Conservation (phyloP, 768 basidiomycete species). For the Podaxis carcinomalis region DNA sequence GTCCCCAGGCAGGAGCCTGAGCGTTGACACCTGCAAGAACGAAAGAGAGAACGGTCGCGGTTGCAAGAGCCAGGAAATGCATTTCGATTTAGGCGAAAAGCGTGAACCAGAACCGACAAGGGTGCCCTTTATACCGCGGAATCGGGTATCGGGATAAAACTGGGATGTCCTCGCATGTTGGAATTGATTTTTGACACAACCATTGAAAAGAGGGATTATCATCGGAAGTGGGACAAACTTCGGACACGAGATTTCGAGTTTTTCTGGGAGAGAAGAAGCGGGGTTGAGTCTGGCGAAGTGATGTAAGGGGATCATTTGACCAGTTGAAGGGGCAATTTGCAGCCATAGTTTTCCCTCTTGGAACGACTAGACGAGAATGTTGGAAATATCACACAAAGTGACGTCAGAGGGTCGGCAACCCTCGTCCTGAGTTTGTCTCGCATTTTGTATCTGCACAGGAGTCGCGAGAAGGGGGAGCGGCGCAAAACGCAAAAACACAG, state of each 20-base stretch:
- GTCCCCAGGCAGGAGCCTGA: slow-evolving; percentile 37
- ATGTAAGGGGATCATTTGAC: neutral
- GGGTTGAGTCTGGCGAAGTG: neutral
- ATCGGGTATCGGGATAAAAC: slow-evolving; percentile 15
- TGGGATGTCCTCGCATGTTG: slow-evolving; percentile 18
- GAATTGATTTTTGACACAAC: neutral
- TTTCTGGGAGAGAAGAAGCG: slow-evolving; percentile 5
- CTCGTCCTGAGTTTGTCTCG: too few species aligned
- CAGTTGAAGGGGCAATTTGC: neutral
- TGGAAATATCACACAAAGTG: too few species aligned
- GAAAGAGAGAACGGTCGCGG: slow-evolving; percentile 10
- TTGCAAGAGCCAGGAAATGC: slow-evolving; percentile 8
- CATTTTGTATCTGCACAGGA: too few species aligned
- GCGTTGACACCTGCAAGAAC: slow-evolving; percentile 21
- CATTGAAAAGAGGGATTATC: slow-evolving; percentile 1
- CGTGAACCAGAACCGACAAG: neutral
- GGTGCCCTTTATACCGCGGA: slow-evolving; percentile 1
- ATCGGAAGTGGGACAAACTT: slow-evolving; percentile 5
- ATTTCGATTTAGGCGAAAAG: slow-evolving; percentile 11
- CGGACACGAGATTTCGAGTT: neutral
- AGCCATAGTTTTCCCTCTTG: neutral
- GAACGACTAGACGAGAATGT: too few species aligned
- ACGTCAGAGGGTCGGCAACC: too few species aligned
- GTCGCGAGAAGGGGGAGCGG: too few species aligned
- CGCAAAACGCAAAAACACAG: too few species aligned